Percentiles rank a stretch among this genome's conserved stretches.
Conservation (phyloP, 148 eudicot genomes). For the Arbutus unedo region DNA sequence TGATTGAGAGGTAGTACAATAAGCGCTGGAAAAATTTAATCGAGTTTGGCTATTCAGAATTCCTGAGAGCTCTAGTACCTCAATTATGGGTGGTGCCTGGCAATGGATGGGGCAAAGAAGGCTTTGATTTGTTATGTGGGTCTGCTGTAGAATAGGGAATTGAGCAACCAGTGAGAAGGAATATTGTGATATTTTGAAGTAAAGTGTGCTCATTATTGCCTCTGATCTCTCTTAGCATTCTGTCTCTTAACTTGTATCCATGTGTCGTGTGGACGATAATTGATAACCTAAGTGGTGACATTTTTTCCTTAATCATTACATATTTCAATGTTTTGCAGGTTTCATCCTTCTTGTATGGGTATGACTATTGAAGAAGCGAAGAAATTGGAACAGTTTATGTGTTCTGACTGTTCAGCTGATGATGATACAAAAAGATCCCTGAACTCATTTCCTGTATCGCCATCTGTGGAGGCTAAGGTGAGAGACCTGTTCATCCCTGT, state of each 20-base stretch:
- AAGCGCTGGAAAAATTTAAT: neutral
- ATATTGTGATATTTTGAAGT: neutral
- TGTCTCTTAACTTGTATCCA: neutral
- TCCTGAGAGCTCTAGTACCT: neutral
- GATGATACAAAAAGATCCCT: constrained; percentile 57
- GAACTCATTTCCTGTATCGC: constrained; percentile 51
- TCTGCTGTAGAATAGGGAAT: neutral
- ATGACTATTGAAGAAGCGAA: constrained; percentile 96
- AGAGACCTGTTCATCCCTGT: constrained; percentile 14
- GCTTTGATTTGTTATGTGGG: neutral
- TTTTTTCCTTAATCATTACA: neutral
- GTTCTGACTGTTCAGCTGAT: constrained; percentile 77
- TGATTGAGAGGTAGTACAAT: neutral
- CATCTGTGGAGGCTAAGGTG: constrained; percentile 62
- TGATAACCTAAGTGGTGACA: neutral
- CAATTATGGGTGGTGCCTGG: neutral
- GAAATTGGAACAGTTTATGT: constrained; percentile 73
- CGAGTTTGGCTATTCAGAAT: neutral
- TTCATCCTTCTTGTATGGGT: constrained; percentile 93
- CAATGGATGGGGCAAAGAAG: neutral
- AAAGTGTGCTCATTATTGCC: neutral
- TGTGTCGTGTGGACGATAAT: neutral
- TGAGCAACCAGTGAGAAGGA: neutral
- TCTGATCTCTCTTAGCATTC: constrained; percentile 5
- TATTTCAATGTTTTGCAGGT: constrained; percentile 47